These are phyloP conservation scores for Ascochyta koolunga DNA, from an alignment of 2,329 filamentous ascomycete genomes.

Conservation along the genomic window DNA sequence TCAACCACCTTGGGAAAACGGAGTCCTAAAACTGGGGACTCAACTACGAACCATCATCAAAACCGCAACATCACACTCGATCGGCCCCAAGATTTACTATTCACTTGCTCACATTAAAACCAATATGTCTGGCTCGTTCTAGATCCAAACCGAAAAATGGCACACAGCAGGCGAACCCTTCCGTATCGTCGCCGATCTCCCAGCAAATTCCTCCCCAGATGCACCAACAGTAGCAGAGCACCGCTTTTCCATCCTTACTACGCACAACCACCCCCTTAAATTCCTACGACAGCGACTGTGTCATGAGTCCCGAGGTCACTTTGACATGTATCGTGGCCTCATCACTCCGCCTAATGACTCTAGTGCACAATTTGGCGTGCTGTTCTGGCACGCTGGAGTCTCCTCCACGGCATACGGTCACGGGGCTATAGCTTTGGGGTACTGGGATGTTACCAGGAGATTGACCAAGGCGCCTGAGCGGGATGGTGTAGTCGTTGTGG, in stretches of 20 bases:
- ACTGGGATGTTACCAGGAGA: constrained; percentile 11
- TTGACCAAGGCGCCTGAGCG: constrained; percentile 3
- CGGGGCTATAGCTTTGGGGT: constrained; percentile 57
- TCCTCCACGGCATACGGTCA: constrained; percentile 61
- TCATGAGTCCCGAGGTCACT: constrained; percentile 56
- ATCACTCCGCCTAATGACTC: constrained; percentile 49
- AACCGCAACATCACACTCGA: too few species aligned
- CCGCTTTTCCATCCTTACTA: constrained; percentile 3
- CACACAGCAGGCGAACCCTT: constrained; percentile 20
- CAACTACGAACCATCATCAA: background rate
- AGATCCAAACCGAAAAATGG: constrained; percentile 18
- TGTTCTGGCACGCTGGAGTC: constrained; percentile 57
- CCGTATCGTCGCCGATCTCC: constrained; percentile 11
- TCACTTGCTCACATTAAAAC: too few species aligned
- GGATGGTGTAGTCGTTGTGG: constrained; percentile 6
- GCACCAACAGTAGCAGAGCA: constrained; percentile 10
- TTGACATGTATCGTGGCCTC: constrained; percentile 60
- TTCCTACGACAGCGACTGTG: constrained; percentile 13
- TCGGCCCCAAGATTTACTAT: too few species aligned
- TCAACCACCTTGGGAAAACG: too few species aligned
- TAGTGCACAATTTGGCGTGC: constrained; percentile 57
- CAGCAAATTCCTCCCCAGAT: background rate
- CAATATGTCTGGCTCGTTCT: background rate
- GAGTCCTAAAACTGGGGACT: too few species aligned
- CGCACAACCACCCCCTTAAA: constrained; percentile 7